Percentiles rank a stretch among this genome's conserved stretches.
Evolutionary conservation across 2,329 filamentous ascomycete species (phyloP).

Genomic region (Aspergillus sp.): DNA sequence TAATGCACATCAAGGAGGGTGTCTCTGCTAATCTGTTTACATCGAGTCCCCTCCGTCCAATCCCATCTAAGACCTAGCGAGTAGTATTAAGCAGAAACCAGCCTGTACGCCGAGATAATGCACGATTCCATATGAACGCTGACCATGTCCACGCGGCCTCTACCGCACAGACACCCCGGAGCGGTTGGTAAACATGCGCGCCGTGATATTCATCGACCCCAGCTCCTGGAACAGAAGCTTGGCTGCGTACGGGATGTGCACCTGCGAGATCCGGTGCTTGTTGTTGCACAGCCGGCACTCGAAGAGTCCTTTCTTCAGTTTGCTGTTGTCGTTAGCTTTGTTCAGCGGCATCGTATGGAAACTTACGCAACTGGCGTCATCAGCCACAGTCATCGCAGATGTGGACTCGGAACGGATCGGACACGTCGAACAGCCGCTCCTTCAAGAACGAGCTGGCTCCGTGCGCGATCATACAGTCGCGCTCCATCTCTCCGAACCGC

Average conservation of each 20-base stretch:
- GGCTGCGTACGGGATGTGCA: constrained; percentile 94
- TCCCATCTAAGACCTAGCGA: too few species aligned
- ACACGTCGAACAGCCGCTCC: constrained; percentile 93
- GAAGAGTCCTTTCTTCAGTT: constrained; percentile 90
- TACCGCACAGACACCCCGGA: constrained; percentile 36
- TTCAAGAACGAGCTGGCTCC: constrained; percentile 95
- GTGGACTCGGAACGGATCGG: constrained; percentile 94
- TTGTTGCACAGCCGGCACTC: constrained; percentile 98
- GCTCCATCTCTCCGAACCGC: constrained; percentile 99
- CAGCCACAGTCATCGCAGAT: constrained; percentile 97
- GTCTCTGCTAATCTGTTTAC: too few species aligned
- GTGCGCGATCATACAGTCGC: constrained; percentile 99
- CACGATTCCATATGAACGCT: too few species aligned
- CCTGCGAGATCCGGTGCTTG: constrained; percentile 96
- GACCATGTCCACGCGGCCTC: too few species aligned
- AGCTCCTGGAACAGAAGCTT: constrained; percentile 98
- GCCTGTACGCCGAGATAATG: too few species aligned
- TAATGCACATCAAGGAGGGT: too few species aligned
- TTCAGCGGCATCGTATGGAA: constrained; percentile 1
- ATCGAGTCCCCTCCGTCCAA: too few species aligned
- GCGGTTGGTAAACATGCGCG: constrained; percentile 84
- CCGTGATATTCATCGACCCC: constrained; percentile 95
- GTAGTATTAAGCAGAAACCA: too few species aligned
- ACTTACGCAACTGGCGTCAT: constrained; percentile 99
- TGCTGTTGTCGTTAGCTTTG: constrained; percentile 44